These are phyloP conservation scores for Cordyceps cicadae DNA, from an alignment of 2,329 filamentous ascomycete genomes.

Conservation along the genomic window DNA sequence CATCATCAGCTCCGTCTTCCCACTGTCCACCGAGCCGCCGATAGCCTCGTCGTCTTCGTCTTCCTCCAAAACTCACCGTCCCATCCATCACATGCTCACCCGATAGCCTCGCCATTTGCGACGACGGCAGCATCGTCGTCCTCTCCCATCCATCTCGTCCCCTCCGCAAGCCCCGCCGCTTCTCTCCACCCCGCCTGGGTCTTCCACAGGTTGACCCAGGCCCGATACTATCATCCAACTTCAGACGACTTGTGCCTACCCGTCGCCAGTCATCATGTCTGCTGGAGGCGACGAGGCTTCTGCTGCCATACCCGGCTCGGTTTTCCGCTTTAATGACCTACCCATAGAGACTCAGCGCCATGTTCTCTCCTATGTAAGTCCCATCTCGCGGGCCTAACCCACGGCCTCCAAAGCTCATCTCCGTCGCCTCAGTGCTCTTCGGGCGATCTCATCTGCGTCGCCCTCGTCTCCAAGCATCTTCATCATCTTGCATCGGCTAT, in stretches of 20 bases:
- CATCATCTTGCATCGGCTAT: conserved; percentile 48
- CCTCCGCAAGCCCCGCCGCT: neutral
- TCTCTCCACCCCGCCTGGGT: conserved; percentile 10
- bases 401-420: conserved; percentile 1
- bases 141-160: neutral
- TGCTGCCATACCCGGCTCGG: conserved; percentile 15
- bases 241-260: neutral
- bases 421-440: conserved; percentile 36
- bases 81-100: neutral
- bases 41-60: conserved; percentile 11
- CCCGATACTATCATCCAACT: neutral
- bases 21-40: neutral
- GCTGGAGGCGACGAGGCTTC: conserved; percentile 23
- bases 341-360: conserved; percentile 41
- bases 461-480: conserved; percentile 50
- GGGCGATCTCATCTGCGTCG: conserved; percentile 47
- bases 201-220: conserved; percentile 9
- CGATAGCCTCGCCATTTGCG: neutral
- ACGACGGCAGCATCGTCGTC: neutral
- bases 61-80: neutral
- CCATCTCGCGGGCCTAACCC: neutral
- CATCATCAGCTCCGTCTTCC: neutral
- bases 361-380: conserved; percentile 38
- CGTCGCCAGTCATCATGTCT: conserved; percentile 25
- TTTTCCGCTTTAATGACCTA: conserved; percentile 30